Conservation (phyloP, 2,329 filamentous ascomycete species). For the Clarireedia paspali region DNA sequence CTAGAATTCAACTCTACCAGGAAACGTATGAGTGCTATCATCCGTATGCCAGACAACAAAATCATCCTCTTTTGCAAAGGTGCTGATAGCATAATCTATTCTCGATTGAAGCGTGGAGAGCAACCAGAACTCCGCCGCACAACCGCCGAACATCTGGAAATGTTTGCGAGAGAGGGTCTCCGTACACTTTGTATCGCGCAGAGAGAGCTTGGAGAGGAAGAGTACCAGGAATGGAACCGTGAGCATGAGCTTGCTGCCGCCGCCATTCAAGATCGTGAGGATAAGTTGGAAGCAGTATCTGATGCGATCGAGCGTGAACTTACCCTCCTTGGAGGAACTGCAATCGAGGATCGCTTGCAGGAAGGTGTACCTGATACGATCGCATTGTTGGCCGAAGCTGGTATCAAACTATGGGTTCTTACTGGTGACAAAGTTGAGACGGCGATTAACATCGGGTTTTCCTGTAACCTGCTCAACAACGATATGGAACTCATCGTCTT, state of each 20-base stretch:
- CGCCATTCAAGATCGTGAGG: conserved; percentile 77
- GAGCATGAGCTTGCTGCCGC: conserved; percentile 83
- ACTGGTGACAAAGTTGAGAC: conserved; percentile 99
- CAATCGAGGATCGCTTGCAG: conserved; percentile 93
- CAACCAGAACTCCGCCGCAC: conserved; percentile 74
- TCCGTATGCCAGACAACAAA: conserved; percentile 83
- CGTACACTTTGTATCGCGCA: conserved; percentile 92
- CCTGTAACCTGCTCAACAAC: conserved; percentile 93
- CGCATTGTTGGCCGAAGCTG: conserved; percentile 78
- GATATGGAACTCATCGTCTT: conserved; percentile 95
- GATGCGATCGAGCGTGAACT: conserved; percentile 89
- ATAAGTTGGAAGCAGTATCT: conserved; percentile 83
- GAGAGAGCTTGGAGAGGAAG: conserved; percentile 68
- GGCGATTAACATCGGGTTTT: conserved; percentile 99
- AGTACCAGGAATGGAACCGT: conserved; percentile 78
- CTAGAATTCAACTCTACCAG: conserved; percentile 96
- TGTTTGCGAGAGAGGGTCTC: conserved; percentile 92
- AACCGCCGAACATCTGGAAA: conserved; percentile 90
- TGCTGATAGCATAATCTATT: conserved; percentile 95
- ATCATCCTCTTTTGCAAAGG: conserved; percentile 96
- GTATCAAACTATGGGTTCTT: conserved; percentile 97
- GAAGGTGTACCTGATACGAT: conserved; percentile 97
- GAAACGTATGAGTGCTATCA: conserved; percentile 96
- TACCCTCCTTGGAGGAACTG: conserved; percentile 82
- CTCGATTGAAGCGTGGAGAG: conserved; percentile 74